These are phyloP conservation scores for Ploettnerulaceae sp. DNA, from an alignment of 2,329 filamentous ascomycete species.

Conservation along the genomic window DNA sequence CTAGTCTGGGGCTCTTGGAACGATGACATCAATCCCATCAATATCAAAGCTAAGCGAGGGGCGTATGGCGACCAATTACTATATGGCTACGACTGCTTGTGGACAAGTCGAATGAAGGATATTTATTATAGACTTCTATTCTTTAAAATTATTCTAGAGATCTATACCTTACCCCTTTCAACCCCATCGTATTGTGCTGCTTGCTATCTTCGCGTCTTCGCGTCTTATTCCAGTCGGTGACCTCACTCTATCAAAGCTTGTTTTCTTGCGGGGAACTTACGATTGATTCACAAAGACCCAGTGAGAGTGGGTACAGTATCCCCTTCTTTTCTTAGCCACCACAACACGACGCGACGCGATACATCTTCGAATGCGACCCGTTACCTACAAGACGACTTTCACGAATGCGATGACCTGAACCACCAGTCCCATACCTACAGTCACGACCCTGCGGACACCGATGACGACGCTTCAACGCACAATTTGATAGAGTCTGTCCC, in stretches of 20 bases:
- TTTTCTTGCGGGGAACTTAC: constrained; percentile 13
- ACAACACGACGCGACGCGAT: constrained; percentile 7
- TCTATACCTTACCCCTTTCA: too few species aligned
- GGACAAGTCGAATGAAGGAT: not conserved
- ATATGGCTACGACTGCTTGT: not conserved
- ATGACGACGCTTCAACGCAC: constrained; percentile 19
- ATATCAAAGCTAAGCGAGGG: constrained; percentile 3
- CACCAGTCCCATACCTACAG: constrained; percentile 2
- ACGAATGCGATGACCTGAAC: constrained; percentile 22
- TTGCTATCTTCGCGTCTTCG: not conserved
- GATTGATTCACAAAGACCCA: not conserved
- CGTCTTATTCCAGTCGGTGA: not conserved
- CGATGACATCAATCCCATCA: too few species aligned
- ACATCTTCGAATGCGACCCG: not conserved
- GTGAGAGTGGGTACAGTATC: constrained; percentile 1
- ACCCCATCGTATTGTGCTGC: not conserved
- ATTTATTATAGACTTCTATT: not conserved
- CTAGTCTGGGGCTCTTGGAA: too few species aligned
- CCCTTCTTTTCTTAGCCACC: constrained; percentile 5
- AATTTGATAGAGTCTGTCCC: constrained; percentile 39
- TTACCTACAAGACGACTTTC: not conserved
- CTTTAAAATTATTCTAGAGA: too few species aligned
- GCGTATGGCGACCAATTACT: constrained; percentile 2
- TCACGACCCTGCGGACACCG: constrained; percentile 17
- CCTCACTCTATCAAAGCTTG: constrained; percentile 4